A percentile compares a stretch with the other conserved stretches of the same genome.
phyloP scores from a whole-genome alignment of 2,329 filamentous ascomycete genomes.

The Phialemoniopsis sp. region DNA sequence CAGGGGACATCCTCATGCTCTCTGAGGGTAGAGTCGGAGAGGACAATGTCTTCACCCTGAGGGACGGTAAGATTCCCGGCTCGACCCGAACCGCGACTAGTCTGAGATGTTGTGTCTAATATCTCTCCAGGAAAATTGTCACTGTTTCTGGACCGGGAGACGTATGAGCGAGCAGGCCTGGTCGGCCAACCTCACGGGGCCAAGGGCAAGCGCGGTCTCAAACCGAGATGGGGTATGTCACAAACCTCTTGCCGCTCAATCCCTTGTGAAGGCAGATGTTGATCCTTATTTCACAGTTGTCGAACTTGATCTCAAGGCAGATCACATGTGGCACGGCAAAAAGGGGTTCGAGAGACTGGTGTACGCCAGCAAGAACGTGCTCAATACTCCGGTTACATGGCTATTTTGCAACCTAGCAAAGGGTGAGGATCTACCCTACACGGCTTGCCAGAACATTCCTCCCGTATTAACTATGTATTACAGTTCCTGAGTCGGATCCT shows the following conservation, averaged over 20 bases:
- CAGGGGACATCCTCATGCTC: conserved; percentile 78
- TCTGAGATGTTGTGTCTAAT: not conserved
- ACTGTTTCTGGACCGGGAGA: conserved; percentile 75
- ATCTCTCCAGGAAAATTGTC: conserved; percentile 57
- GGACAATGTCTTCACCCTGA: conserved; percentile 69
- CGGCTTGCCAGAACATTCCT: too few relatives aligned
- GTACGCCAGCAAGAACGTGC: conserved; percentile 75
- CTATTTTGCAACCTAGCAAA: conserved; percentile 62
- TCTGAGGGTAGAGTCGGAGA: conserved; percentile 70
- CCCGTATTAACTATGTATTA: too few relatives aligned
- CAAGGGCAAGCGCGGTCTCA: conserved; percentile 55
- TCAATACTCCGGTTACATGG: conserved; percentile 68
- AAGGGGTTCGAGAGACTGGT: conserved; percentile 75
- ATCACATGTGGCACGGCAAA: conserved; percentile 78
- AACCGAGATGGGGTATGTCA: conserved; percentile 67
- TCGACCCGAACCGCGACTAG: not conserved
- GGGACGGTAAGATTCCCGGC: conserved; percentile 49
- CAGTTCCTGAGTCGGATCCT: conserved; percentile 46
- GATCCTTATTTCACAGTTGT: conserved; percentile 51
- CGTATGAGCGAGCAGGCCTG: conserved; percentile 79
- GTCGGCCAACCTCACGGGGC: conserved; percentile 63
- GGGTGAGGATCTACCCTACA: conserved; percentile 27
- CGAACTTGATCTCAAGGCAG: conserved; percentile 67
- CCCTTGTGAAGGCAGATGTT: conserved; percentile 17
- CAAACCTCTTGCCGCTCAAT: not conserved